Conservation (phyloP, 805 yeast genomes). For the Sungouiella blattae region DNA sequence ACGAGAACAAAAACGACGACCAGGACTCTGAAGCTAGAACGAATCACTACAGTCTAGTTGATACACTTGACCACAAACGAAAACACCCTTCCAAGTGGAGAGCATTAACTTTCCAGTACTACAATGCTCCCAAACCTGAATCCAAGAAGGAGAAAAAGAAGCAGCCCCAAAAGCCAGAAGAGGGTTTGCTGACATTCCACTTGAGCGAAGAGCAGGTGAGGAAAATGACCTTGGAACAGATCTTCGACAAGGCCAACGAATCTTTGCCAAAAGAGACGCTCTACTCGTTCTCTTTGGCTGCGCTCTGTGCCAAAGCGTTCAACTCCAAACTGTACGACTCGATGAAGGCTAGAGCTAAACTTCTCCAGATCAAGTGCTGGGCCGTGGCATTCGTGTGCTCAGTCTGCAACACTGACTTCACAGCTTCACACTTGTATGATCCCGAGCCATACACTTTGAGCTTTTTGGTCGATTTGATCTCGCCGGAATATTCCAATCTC, state of each 20-base stretch:
- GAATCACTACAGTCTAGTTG: slow-evolving; percentile 45
- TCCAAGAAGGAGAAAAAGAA: slow-evolving; percentile 8
- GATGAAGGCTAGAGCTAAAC: slow-evolving; percentile 50
- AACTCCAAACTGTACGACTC: slow-evolving; percentile 52
- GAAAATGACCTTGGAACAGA: slow-evolving; percentile 53
- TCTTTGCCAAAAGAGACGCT: slow-evolving; percentile 60
- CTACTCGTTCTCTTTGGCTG: slow-evolving; percentile 59
- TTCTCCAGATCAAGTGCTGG: slow-evolving; percentile 61
- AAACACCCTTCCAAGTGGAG: slow-evolving; percentile 58
- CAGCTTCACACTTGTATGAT: slow-evolving; percentile 65
- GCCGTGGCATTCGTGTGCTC: slow-evolving; percentile 65
- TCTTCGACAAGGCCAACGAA: slow-evolving; percentile 57
- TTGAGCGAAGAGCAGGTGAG: slow-evolving; percentile 57
- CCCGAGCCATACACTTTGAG: slow-evolving; percentile 66
- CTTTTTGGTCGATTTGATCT: slow-evolving; percentile 67
- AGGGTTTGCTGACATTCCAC: slow-evolving; percentile 50
- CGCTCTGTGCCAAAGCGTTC: slow-evolving; percentile 71
- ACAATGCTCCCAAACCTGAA: slow-evolving; percentile 19
- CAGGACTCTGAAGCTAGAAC: slow-evolving; percentile 18
- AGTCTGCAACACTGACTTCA: slow-evolving; percentile 52
- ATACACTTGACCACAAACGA: slow-evolving; percentile 39
- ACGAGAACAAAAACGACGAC: slow-evolving; percentile 6
- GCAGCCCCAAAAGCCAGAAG: slow-evolving; percentile 17
- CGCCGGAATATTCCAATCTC: slow-evolving; percentile 49
- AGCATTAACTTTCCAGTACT: slow-evolving; percentile 52